These are phyloP conservation scores for Globisporangium recalcitrans DNA, from an alignment of 352 stramenopile genomes.

Conservation along the genomic window DNA sequence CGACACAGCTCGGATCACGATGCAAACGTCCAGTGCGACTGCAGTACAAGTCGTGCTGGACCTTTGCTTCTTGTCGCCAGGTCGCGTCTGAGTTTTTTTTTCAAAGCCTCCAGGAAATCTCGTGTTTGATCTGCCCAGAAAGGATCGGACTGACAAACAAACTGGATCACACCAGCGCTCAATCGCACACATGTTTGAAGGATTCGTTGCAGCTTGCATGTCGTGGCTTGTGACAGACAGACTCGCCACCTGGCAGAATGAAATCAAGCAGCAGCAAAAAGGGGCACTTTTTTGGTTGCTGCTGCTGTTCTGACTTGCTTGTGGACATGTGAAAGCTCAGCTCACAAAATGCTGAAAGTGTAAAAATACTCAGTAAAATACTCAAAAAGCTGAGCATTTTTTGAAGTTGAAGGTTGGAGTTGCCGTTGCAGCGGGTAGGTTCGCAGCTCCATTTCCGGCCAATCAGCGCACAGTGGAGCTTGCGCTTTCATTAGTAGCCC, in stretches of 20 bases:
- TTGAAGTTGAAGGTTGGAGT: constrained; percentile 7
- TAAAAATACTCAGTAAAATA: background rate
- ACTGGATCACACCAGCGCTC: too few species aligned
- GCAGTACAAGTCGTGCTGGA: too few species aligned
- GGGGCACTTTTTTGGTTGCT: too few species aligned
- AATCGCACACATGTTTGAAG: too few species aligned
- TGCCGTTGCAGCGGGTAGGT: background rate
- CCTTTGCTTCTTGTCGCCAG: background rate
- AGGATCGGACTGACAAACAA: background rate
- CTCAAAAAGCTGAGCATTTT: background rate
- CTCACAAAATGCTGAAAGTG: background rate
- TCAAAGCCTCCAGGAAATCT: too few species aligned
- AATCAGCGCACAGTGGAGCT: background rate
- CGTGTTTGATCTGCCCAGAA: background rate
- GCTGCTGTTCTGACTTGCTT: too few species aligned
- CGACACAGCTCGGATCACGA: too few species aligned
- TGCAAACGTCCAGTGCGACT: too few species aligned
- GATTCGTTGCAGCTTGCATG: too few species aligned
- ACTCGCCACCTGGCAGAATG: background rate
- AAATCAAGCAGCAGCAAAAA: background rate
- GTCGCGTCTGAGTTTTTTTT: background rate
- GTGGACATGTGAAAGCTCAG: background rate
- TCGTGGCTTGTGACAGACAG: background rate
- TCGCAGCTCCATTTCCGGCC: background rate
- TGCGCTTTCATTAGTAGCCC: constrained; percentile 6